Evolutionary conservation across 192 early-diverging fungal genomes (phyloP).

Genomic region (Tieghemiomyces parasiticus): DNA sequence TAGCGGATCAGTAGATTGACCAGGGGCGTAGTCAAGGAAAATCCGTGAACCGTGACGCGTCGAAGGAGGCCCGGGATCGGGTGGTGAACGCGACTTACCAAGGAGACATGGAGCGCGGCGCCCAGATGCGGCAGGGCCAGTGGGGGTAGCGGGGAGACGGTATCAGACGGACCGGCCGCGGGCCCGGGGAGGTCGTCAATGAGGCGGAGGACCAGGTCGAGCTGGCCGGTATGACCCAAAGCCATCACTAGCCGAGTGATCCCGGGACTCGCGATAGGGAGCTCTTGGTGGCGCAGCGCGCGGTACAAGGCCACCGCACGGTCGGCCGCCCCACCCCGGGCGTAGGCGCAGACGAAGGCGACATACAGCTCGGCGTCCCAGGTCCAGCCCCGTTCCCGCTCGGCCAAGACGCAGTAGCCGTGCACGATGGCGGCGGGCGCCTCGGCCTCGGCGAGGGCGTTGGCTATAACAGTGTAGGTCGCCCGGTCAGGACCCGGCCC

Average conservation of each 20-base stretch:
- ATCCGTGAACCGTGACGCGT: background rate
- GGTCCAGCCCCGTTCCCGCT: background rate
- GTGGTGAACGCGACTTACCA: background rate
- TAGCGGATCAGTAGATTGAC: background rate
- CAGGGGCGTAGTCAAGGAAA: background rate
- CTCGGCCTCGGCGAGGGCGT: background rate
- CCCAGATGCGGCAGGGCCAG: background rate
- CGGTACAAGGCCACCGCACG: background rate
- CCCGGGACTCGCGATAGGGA: background rate
- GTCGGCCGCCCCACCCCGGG: background rate
- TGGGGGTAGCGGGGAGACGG: background rate
- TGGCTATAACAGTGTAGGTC: background rate
- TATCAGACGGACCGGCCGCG: background rate
- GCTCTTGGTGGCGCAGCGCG: background rate
- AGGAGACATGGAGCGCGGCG: background rate
- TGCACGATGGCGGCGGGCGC: background rate
- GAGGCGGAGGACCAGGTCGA: background rate
- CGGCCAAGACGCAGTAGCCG: background rate
- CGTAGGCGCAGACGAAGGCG: background rate
- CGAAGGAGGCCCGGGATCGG: background rate
- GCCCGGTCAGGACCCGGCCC: background rate
- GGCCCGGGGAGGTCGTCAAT: background rate
- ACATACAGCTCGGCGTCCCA: background rate
- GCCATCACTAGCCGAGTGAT: background rate
- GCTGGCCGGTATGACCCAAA: background rate